Percentiles rank a stretch among this genome's conserved stretches.
phyloP scores from a whole-genome alignment of 1,139 yeast species.

The Oligophagozyma castellii region DNA sequence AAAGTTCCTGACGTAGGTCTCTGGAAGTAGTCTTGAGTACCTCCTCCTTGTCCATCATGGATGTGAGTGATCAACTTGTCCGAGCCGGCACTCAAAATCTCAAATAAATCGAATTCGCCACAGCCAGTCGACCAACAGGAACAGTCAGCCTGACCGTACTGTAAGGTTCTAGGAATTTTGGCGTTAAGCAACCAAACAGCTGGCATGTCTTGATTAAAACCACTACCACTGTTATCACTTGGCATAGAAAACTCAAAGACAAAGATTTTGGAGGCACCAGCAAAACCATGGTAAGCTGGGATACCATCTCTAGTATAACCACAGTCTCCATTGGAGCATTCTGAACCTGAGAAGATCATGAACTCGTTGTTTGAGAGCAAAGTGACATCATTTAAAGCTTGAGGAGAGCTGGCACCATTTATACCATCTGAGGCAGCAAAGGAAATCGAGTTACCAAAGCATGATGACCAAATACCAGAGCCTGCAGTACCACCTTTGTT shows the following conservation, averaged over 20 bases:
- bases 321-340: conserved; percentile 54
- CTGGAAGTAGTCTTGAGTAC: conserved; percentile 69
- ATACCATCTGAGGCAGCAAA: conserved; percentile 65
- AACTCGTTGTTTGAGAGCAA: conserved; percentile 63
- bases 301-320: conserved; percentile 77
- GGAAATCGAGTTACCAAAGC: conserved; percentile 82
- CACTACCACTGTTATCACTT: conserved; percentile 33
- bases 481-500: conserved; percentile 66
- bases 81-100: conserved; percentile 62
- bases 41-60: conserved; percentile 90
- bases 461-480: conserved; percentile 71
- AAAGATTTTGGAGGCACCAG: conserved; percentile 66
- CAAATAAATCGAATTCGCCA: conserved; percentile 91
- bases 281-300: conserved; percentile 89
- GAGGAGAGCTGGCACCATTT: conserved; percentile 46
- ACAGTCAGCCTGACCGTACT: conserved; percentile 66
- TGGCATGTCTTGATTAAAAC: conserved; percentile 71
- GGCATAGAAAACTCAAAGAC: conserved; percentile 91
- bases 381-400: conserved; percentile 48
- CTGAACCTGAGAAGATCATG: conserved; percentile 55
- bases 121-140: conserved; percentile 97
- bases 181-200: conserved; percentile 94
- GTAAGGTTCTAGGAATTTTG: conserved; percentile 84
- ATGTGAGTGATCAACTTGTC: conserved; percentile 64
- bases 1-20: conserved; percentile 71